These are phyloP conservation scores for Barbatosphaeria neglecta DNA, from an alignment of 495 filamentous ascomycete genomes.

Conservation along the genomic window DNA sequence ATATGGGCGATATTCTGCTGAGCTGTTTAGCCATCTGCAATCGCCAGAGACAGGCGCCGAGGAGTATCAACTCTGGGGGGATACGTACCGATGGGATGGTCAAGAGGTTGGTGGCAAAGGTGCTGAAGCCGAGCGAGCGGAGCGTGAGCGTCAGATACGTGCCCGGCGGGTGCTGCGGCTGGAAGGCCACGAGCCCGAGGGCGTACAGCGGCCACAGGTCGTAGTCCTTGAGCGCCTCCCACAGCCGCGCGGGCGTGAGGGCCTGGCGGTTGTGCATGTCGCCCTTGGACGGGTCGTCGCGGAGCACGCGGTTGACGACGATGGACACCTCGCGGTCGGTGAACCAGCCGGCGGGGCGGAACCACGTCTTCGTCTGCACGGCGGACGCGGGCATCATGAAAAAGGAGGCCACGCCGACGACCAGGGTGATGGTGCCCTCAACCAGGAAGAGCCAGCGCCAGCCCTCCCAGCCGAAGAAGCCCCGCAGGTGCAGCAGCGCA, in stretches of 20 bases:
- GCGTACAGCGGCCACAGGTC: slow-evolving; percentile 51
- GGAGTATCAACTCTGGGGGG: too few species aligned
- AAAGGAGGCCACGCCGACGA: slow-evolving; percentile 35
- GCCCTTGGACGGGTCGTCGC: slow-evolving; percentile 54
- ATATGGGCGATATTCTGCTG: slow-evolving; percentile 4
- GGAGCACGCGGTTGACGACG: slow-evolving; percentile 49
- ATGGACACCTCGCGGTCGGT: slow-evolving; percentile 46
- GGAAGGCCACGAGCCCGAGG: slow-evolving; percentile 39
- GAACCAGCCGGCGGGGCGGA: slow-evolving; percentile 48
- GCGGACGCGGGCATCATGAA: slow-evolving; percentile 9
- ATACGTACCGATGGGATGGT: slow-evolving; percentile 38
- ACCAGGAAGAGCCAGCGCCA: slow-evolving; percentile 50
- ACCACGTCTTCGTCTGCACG: slow-evolving; percentile 41
- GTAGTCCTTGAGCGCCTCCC: slow-evolving; percentile 38
- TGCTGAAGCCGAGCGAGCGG: slow-evolving; percentile 36
- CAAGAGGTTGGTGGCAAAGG: slow-evolving; percentile 43
- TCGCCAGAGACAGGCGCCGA: too few species aligned
- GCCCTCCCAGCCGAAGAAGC: slow-evolving; percentile 35
- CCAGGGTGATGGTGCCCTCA: slow-evolving; percentile 37
- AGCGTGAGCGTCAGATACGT: slow-evolving; percentile 41
- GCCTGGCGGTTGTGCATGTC: slow-evolving; percentile 51
- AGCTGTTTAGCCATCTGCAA: not conserved
- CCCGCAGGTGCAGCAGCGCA: slow-evolving; percentile 38
- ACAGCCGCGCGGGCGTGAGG: slow-evolving; percentile 33
- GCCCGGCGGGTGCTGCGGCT: slow-evolving; percentile 32